Evolutionary conservation across 345 rosid species (phyloP).

Genomic region (Salix suchowensis): DNA sequence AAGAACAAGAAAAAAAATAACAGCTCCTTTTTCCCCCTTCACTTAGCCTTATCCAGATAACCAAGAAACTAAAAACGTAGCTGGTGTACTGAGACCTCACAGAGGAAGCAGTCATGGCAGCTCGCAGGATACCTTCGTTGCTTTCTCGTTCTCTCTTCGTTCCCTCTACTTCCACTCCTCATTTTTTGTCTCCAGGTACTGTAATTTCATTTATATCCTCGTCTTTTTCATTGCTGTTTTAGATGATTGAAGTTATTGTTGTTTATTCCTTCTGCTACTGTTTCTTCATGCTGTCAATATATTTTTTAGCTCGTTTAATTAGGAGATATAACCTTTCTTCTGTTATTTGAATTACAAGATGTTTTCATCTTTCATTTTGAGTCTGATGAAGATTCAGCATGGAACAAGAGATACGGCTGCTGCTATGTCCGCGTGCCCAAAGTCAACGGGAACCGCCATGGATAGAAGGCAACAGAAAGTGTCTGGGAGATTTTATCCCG

Average conservation of each 20-base stretch:
- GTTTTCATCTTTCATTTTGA: background rate
- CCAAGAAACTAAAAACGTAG: background rate
- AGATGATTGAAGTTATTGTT: background rate
- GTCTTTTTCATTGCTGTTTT: background rate
- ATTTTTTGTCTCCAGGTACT: constrained; percentile 41
- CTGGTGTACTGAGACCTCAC: background rate
- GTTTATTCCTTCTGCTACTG: background rate
- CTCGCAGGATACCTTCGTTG: constrained; percentile 36
- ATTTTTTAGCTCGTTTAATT: background rate
- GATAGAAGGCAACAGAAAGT: background rate
- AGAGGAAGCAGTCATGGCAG: constrained; percentile 41
- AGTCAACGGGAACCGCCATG: background rate
- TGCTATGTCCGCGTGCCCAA: background rate
- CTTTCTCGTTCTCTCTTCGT: constrained; percentile 32
- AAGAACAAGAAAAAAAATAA: no score
- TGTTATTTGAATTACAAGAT: background rate
- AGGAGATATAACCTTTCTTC: background rate
- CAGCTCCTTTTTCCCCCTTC: no score
- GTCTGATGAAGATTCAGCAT: background rate
- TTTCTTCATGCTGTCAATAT: background rate
- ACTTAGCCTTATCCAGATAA: background rate
- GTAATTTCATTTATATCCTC: background rate
- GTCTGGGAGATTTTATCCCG: background rate
- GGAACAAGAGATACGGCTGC: background rate
- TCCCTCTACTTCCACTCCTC: constrained; percentile 33